phyloP scores from a whole-genome alignment of 768 basidiomycete species.

The Dioszegia hungarica region DNA sequence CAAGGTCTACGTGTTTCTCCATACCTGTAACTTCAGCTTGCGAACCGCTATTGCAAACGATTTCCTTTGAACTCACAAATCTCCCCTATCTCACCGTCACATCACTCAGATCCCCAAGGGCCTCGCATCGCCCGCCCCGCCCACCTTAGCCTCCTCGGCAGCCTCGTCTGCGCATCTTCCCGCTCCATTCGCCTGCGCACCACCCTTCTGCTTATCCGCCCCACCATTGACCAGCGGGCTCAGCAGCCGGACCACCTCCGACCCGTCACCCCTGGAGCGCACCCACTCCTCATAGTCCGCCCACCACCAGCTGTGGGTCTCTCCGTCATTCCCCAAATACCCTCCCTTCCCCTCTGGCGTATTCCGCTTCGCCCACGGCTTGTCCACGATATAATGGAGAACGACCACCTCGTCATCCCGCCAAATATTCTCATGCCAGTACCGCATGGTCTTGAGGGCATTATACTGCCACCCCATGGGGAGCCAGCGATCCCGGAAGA shows the following conservation, averaged over 20 bases:
- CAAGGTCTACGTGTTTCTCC: no score
- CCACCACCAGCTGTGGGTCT: constrained; percentile 10
- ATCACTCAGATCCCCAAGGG: not conserved
- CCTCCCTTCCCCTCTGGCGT: constrained; percentile 1
- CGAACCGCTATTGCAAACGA: no score
- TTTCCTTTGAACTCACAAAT: no score
- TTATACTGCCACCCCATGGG: constrained; percentile 7
- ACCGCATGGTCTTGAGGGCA: constrained; percentile 8
- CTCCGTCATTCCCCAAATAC: constrained; percentile 7
- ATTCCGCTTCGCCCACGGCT: constrained; percentile 8
- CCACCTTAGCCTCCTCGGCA: not conserved
- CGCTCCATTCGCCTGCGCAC: not conserved
- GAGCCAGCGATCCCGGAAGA: not conserved
- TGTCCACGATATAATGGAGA: constrained; percentile 5
- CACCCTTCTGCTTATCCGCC: not conserved
- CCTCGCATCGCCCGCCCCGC: not conserved
- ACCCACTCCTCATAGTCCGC: constrained; percentile 7
- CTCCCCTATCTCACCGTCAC: no score
- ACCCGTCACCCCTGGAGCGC: not conserved
- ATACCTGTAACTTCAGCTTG: no score
- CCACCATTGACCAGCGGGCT: not conserved
- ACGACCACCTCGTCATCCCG: constrained; percentile 3
- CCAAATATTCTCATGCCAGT: constrained; percentile 9
- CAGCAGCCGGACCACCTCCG: not conserved
- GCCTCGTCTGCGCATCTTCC: not conserved